Percentiles rank a stretch among this genome's conserved stretches.
Conservation (phyloP, 768 basidiomycete species). For the Boletellus ananas region DNA sequence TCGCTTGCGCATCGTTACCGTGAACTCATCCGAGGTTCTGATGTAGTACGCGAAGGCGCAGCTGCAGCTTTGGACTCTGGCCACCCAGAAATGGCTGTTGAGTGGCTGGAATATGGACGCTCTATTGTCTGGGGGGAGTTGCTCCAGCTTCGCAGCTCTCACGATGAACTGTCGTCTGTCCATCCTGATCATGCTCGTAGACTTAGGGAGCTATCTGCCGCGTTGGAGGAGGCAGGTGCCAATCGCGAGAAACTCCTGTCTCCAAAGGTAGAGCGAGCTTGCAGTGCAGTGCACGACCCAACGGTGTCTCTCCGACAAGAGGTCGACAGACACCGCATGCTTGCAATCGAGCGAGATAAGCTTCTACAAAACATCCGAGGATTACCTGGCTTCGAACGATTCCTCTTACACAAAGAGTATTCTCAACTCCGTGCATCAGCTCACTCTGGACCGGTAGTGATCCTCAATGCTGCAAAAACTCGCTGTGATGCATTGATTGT, state of each 20-base stretch:
- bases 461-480: neutral
- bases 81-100: slow-evolving; percentile 1
- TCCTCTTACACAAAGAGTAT: neutral
- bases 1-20: neutral
- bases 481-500: slow-evolving; percentile 1
- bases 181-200: slow-evolving; percentile 2
- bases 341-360: neutral
- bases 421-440: neutral
- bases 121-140: slow-evolving; percentile 11
- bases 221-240: neutral
- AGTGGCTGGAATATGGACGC: slow-evolving; percentile 17
- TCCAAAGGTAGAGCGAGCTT: too few species aligned
- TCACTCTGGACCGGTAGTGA: neutral
- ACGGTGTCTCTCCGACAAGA: neutral
- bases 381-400: neutral
- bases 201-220: neutral
- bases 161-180: neutral
- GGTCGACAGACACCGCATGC: neutral
- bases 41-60: slow-evolving; percentile 7
- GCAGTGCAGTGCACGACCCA: too few species aligned
- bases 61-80: neutral
- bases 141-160: slow-evolving; percentile 8
- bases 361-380: neutral
- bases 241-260: too few species aligned
- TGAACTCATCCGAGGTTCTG: neutral